phyloP scores from a whole-genome alignment of 75 land plant species.

The Selaginella tamariscina region DNA sequence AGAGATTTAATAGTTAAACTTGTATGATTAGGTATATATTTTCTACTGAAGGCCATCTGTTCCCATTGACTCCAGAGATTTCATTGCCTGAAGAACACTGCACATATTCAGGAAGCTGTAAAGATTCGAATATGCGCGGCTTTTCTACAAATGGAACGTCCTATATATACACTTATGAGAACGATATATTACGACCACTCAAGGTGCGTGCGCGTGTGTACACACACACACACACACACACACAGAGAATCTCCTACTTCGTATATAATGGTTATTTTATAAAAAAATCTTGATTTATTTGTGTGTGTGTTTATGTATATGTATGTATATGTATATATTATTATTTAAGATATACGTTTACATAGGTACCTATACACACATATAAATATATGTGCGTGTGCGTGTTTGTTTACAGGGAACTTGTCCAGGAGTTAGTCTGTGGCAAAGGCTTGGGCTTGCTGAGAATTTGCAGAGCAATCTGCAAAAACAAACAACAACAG shows the following conservation, averaged over 20 bases:
- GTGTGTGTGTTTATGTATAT: not conserved
- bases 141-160: not conserved
- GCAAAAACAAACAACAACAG: not conserved
- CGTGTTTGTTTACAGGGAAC: slow-evolving; percentile 37
- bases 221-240: slow-evolving; percentile 22
- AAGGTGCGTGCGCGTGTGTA: too few species aligned
- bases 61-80: slow-evolving; percentile 88
- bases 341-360: not conserved
- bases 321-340: not conserved
- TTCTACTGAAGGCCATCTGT: slow-evolving; percentile 91
- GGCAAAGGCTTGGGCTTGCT: slow-evolving; percentile 43
- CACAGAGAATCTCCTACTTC: not conserved
- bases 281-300: not conserved
- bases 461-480: not conserved
- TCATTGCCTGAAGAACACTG: slow-evolving; percentile 67
- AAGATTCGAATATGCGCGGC: not conserved
- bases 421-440: slow-evolving; percentile 59
- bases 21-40: slow-evolving; percentile 86
- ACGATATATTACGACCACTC: too few species aligned
- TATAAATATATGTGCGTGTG: not conserved
- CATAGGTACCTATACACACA: not conserved
- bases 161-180: not conserved
- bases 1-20: too few species aligned
- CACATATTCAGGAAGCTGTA: slow-evolving; percentile 48
- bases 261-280: not conserved